phyloP scores from a whole-genome alignment of 2,329 filamentous ascomycete species.

The Dactylonectria macrodidyma region DNA sequence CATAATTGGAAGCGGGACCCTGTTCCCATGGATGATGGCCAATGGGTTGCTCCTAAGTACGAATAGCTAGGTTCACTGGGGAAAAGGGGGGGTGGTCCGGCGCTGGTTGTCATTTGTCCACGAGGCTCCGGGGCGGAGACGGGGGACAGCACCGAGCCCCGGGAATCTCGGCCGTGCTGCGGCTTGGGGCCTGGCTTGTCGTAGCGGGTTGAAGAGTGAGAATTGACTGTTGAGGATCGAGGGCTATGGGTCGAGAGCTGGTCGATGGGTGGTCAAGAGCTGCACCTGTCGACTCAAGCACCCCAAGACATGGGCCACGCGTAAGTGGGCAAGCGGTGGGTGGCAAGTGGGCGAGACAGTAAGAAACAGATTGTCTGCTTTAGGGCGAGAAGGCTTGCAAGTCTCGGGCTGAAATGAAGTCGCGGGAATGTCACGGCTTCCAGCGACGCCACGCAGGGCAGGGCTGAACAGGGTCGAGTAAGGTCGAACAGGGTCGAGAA shows the following conservation, averaged over 20 bases:
- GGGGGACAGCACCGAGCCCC: conserved; percentile 5
- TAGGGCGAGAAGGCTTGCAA: conserved; percentile 9
- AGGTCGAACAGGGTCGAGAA: background rate
- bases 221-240: background rate
- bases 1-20: conserved; percentile 5
- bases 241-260: background rate
- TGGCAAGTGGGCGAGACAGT: conserved; percentile 24
- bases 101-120: conserved; percentile 3
- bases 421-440: background rate
- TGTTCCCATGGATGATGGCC: background rate
- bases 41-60: background rate
- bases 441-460: conserved; percentile 34
- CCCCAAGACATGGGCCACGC: conserved; percentile 8
- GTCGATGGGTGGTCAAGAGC: background rate
- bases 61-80: conserved; percentile 4
- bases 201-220: conserved; percentile 6
- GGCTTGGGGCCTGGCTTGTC: background rate
- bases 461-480: background rate
- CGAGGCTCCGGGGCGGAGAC: conserved; percentile 9
- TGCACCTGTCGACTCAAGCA: conserved; percentile 1
- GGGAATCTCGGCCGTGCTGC: conserved; percentile 25
- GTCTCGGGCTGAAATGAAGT: conserved; percentile 10
- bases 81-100: conserved; percentile 13
- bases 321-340: background rate
- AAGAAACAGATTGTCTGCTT: conserved; percentile 2